These are phyloP conservation scores for Phallus indusiatus DNA, from an alignment of 768 basidiomycete genomes.

Conservation along the genomic window DNA sequence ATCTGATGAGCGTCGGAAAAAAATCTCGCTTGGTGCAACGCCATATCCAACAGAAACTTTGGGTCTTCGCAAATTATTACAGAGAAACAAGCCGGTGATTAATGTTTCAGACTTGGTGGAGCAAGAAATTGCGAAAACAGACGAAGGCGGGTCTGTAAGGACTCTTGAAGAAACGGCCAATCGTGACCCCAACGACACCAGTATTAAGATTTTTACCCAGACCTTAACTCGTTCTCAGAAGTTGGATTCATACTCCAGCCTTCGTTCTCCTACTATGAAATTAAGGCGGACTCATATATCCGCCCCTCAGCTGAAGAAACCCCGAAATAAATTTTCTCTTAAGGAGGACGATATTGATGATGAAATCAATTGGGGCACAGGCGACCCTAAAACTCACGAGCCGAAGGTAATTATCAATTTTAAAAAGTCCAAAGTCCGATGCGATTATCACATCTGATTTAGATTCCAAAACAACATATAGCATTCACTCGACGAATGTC, in stretches of 20 bases:
- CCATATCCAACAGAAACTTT: slow-evolving; percentile 5
- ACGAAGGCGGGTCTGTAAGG: neutral
- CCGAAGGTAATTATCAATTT: neutral
- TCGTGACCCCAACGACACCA: neutral
- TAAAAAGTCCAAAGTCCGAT: neutral
- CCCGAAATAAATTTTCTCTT: slow-evolving; percentile 4
- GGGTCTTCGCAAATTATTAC: slow-evolving; percentile 4
- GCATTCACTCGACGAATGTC: slow-evolving; percentile 5
- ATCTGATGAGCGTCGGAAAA: neutral
- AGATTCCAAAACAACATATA: neutral
- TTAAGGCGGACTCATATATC: neutral
- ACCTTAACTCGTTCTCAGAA: neutral
- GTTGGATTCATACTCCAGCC: neutral
- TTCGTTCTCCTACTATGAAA: slow-evolving; percentile 4
- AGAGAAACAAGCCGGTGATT: neutral
- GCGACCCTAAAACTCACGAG: slow-evolving; percentile 2
- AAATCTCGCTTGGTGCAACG: neutral
- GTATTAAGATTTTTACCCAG: neutral
- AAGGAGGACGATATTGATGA: slow-evolving; percentile 1
- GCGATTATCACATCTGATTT: neutral
- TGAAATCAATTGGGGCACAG: neutral
- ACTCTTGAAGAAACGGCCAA: neutral
- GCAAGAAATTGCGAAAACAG: neutral
- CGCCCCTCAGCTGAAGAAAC: slow-evolving; percentile 3
- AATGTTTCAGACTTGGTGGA: neutral